Conservation (phyloP, 306 rosid species). For the Trifolium subterraneum region DNA sequence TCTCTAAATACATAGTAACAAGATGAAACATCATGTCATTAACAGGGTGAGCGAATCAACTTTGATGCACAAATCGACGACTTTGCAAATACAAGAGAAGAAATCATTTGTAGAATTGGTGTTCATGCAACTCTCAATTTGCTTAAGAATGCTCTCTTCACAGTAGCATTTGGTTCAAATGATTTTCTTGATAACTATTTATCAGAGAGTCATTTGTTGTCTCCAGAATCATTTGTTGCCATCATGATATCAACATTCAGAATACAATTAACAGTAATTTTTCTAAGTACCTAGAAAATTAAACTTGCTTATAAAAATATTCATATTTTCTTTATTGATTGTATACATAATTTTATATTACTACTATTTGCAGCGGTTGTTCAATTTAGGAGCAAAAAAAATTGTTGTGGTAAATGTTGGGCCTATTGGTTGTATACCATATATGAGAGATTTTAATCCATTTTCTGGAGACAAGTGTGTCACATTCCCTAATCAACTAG, state of each 20-base stretch:
- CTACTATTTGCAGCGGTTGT: conserved; percentile 57
- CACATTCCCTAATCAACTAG: conserved; percentile 58
- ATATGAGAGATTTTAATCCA: conserved; percentile 59
- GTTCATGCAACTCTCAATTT: conserved; percentile 46
- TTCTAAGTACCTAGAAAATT: neutral
- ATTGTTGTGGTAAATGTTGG: conserved; percentile 70
- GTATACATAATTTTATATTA: no score
- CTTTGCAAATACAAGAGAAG: conserved; percentile 69
- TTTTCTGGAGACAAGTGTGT: conserved; percentile 54
- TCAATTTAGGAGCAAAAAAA: conserved; percentile 69
- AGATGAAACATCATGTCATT: neutral
- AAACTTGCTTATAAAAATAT: neutral
- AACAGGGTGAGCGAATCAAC: conserved; percentile 70
- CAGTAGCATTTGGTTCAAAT: conserved; percentile 67
- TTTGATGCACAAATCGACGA: conserved; percentile 69
- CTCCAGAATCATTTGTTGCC: conserved; percentile 63
- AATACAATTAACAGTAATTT: conserved; percentile 61
- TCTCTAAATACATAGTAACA: neutral
- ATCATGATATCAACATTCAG: conserved; percentile 58
- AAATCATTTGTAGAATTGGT: conserved; percentile 62
- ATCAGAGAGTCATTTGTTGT: conserved; percentile 43
- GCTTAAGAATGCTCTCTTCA: conserved; percentile 51
- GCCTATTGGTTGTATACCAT: conserved; percentile 81
- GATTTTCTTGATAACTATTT: conserved; percentile 73
- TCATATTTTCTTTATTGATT: neutral